These are phyloP conservation scores for Lonicera japonica DNA, from an alignment of 129 eudicot species.

Conservation along the genomic window DNA sequence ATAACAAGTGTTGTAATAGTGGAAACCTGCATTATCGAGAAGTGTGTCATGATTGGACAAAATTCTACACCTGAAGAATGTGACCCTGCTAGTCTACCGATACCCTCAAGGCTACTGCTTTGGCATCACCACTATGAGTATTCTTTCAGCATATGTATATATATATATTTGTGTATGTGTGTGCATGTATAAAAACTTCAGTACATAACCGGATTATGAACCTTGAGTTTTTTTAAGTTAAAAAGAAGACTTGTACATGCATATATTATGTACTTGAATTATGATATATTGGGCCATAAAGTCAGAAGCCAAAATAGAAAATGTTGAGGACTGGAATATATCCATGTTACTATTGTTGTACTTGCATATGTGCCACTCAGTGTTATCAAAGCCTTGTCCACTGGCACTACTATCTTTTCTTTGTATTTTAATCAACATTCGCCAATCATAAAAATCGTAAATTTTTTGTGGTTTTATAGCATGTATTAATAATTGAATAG, in stretches of 20 bases:
- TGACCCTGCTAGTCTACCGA: slow-evolving; percentile 25
- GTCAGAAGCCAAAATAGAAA: slow-evolving; percentile 27
- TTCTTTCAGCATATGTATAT: slow-evolving; percentile 4
- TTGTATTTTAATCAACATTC: slow-evolving; percentile 3
- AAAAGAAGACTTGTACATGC: too few relatives aligned
- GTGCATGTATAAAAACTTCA: too few relatives aligned
- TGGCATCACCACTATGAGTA: slow-evolving; percentile 22
- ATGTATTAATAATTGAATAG: too few relatives aligned
- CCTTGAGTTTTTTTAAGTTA: too few relatives aligned
- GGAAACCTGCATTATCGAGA: slow-evolving; percentile 28
- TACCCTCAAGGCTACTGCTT: slow-evolving; percentile 33
- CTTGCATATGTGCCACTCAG: slow-evolving; percentile 16
- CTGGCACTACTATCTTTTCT: slow-evolving; percentile 22
- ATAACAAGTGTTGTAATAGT: slow-evolving; percentile 25
- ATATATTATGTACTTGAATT: slow-evolving; percentile 3
- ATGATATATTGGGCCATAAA: slow-evolving; percentile 20
- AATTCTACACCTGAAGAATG: slow-evolving; percentile 23
- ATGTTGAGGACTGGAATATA: slow-evolving; percentile 21
- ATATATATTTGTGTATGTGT: too few relatives aligned
- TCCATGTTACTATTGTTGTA: slow-evolving; percentile 19
- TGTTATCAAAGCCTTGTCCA: slow-evolving; percentile 25
- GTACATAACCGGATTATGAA: too few relatives aligned
- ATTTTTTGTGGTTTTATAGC: too few relatives aligned
- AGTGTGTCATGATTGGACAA: slow-evolving; percentile 27
- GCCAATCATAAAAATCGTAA: background rate